Evolutionary conservation across 495 filamentous ascomycete genomes (phyloP).

Genomic region (Neurospora tetrasperma): DNA sequence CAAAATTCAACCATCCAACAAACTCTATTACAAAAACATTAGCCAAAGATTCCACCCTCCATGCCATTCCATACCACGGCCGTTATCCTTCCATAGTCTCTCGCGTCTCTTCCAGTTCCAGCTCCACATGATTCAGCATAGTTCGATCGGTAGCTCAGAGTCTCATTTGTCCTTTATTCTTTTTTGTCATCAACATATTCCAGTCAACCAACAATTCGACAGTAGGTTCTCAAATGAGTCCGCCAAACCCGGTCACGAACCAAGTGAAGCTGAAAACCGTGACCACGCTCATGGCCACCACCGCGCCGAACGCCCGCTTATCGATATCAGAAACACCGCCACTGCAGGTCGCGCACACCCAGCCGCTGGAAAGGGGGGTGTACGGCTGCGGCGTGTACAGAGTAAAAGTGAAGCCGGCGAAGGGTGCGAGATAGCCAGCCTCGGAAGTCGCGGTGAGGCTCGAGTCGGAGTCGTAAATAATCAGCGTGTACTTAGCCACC

Average conservation of each 20-base stretch:
- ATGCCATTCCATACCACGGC: neutral
- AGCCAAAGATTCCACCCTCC: neutral
- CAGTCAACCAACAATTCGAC: neutral
- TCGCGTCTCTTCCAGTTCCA: neutral
- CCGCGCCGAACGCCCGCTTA: conserved; percentile 56
- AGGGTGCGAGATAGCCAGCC: conserved; percentile 63
- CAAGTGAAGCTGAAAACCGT: conserved; percentile 81
- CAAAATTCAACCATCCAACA: neutral
- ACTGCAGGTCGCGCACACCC: conserved; percentile 60
- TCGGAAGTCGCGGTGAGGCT: conserved; percentile 49
- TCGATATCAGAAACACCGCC: conserved; percentile 56
- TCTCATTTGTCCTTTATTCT: neutral
- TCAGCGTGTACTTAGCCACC: conserved; percentile 71
- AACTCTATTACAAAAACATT: neutral
- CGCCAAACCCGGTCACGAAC: conserved; percentile 65
- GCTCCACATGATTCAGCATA: neutral
- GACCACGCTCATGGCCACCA: conserved; percentile 61
- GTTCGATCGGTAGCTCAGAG: neutral
- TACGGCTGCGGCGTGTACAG: conserved; percentile 68
- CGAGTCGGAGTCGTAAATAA: conserved; percentile 66
- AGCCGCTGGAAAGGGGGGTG: conserved; percentile 46
- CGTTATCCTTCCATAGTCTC: neutral
- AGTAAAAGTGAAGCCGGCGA: conserved; percentile 58
- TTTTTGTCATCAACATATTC: neutral
- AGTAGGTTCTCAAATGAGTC: conserved; percentile 28